Base-by-base conservation (phyloP, 495 filamentous ascomycete species). In the Penicillium angulare region DNA sequence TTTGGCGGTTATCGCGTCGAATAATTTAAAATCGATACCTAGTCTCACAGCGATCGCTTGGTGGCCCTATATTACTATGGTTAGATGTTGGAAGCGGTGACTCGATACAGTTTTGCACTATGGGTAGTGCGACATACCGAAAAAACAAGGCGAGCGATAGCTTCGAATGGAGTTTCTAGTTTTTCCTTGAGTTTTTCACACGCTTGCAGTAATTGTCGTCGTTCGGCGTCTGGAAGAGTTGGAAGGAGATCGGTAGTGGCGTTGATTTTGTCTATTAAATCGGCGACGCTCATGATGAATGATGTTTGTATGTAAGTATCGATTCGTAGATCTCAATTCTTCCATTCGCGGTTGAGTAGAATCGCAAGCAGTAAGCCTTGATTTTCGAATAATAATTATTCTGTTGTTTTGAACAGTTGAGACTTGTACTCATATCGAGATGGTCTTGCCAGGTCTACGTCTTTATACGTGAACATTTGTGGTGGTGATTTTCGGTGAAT, bases 21-120 rank as follows among this genome's bases (percentile, higher is more conserved):
- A 59, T 3, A 61, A 52, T 46, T 53, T 61, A 13, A 61, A 24
- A 43, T 64, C 57, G 6, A 61, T 22, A 6, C 33, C 55, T 13
- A 61, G 22, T 33, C 61, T 44, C 5, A 61, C 9, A 27, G 55
- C 55, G 35, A 64, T 61, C 8, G 50, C 51, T 53, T 56, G 61
- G 29, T 61, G 55, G 15, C 41, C 47, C 61, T 64, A 45, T 12
- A 16, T 18, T 16, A 24, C 13, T 20, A 18, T 22, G 10, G 21
- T 48, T 27, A 27, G 22, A 10, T 35, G n/a, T 44, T 23, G 13
- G 23, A 16, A 23, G 2, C 5, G 1, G 15, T 27, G 9, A 9
- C 40, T 8, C 43, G 16, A 31, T 34, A 3, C n/a, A 22, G 6
- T n/a, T 17, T 13, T 26, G 23, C 34, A 34, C 12, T 46, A 32